These are phyloP conservation scores for Combretum micranthum DNA, from an alignment of 345 rosid species.

Conservation along the genomic window DNA sequence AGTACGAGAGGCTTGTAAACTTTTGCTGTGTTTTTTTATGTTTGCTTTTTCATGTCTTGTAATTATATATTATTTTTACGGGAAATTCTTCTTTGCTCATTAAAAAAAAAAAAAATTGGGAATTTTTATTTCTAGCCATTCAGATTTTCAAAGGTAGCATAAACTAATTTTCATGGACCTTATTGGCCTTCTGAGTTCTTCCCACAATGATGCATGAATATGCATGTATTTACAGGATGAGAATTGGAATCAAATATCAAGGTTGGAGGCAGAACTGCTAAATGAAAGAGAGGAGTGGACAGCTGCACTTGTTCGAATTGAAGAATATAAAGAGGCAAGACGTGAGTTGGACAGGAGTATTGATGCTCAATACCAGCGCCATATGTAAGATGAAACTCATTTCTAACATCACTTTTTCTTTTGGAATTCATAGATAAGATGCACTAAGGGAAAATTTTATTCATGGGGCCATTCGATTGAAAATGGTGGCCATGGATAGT, in stretches of 20 bases:
- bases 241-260: conserved; percentile 54
- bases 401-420: not conserved
- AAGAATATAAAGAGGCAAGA: conserved; percentile 55
- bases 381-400: conserved; percentile 47
- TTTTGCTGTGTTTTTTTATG: too few species aligned
- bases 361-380: conserved; percentile 79
- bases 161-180: too few species aligned
- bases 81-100: too few species aligned
- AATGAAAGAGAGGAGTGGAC: conserved; percentile 43
- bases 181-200: too few species aligned
- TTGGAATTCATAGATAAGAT: not conserved
- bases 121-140: too few species aligned
- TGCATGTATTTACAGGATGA: conserved; percentile 46
- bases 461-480: not conserved
- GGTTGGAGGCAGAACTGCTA: conserved; percentile 49
- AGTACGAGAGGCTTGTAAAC: too few species aligned
- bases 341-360: conserved; percentile 66
- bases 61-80: too few species aligned
- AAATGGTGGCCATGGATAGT: not conserved
- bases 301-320: conserved; percentile 48
- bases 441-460: not conserved
- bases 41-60: too few species aligned
- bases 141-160: too few species aligned
- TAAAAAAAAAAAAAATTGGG: too few species aligned
- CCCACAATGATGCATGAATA: too few species aligned